These are phyloP conservation scores for Arachnomyces sp. DNA, from an alignment of 2,329 filamentous ascomycete genomes.

Conservation along the genomic window DNA sequence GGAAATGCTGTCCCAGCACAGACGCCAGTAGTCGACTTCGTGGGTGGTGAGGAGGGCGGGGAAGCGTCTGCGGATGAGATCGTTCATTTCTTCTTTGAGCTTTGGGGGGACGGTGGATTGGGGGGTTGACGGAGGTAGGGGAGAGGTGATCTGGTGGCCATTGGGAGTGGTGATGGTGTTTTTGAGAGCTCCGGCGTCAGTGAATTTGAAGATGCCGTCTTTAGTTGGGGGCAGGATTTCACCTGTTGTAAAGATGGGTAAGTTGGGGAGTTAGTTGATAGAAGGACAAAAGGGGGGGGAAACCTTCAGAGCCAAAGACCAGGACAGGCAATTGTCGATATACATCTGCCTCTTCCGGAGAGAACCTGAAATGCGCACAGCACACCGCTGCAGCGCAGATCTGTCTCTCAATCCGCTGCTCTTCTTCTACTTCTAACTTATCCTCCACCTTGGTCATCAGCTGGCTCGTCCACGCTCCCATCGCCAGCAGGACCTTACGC, in stretches of 20 bases:
- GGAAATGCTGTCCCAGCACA: conserved; percentile 55
- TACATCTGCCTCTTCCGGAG: conserved; percentile 41
- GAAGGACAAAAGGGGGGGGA: too few species aligned
- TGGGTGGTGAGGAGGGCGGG: too few species aligned
- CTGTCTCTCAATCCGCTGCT: conserved; percentile 44
- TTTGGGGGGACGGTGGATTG: conserved; percentile 37
- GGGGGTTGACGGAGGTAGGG: conserved; percentile 27
- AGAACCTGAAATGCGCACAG: conserved; percentile 51
- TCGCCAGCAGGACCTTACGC: conserved; percentile 47
- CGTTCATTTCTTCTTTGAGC: conserved; percentile 37
- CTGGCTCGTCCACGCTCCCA: conserved; percentile 51
- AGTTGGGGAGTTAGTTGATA: background rate
- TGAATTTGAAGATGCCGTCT: conserved; percentile 52
- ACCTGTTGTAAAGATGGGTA: conserved; percentile 13
- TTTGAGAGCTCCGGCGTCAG: conserved; percentile 52
- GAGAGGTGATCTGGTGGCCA: conserved; percentile 47
- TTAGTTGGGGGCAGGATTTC: conserved; percentile 44
- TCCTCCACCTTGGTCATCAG: conserved; percentile 47
- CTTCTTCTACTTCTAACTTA: conserved; percentile 36
- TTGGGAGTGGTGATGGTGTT: conserved; percentile 44
- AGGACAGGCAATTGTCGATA: conserved; percentile 49
- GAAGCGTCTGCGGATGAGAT: too few species aligned
- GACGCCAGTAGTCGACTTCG: conserved; percentile 36
- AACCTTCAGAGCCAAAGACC: conserved; percentile 39
- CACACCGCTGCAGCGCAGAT: conserved; percentile 54